Conservation (phyloP, 2,329 filamentous ascomycete genomes). For the Aureobasidium mangrovei region DNA sequence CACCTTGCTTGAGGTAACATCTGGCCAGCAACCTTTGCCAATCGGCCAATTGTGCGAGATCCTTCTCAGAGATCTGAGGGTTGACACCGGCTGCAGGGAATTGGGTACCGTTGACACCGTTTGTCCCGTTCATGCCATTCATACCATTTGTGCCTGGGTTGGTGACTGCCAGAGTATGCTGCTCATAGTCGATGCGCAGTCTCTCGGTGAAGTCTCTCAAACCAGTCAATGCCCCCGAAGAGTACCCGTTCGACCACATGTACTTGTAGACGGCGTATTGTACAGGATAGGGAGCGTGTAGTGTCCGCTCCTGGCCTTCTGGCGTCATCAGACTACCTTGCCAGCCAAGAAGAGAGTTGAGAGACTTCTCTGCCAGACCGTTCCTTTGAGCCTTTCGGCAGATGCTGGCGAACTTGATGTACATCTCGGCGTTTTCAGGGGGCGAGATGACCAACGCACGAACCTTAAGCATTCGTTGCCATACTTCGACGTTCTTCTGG, state of each 20-base stretch:
- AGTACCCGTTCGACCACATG: constrained; percentile 76
- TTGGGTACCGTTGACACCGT: constrained; percentile 33
- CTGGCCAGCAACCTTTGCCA: constrained; percentile 72
- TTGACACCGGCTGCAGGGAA: constrained; percentile 22
- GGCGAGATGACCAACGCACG: constrained; percentile 86
- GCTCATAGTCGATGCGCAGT: constrained; percentile 50
- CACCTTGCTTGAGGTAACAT: constrained; percentile 90
- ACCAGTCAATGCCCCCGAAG: constrained; percentile 52
- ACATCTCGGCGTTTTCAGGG: constrained; percentile 94
- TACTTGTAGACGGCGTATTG: constrained; percentile 97
- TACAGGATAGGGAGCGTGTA: constrained; percentile 62
- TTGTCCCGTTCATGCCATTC: constrained; percentile 33
- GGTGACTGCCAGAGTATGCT: constrained; percentile 28
- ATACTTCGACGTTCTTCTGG: constrained; percentile 94
- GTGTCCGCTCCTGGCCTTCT: constrained; percentile 43
- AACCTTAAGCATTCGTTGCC: constrained; percentile 96
- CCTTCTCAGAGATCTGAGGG: constrained; percentile 27
- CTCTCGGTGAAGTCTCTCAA: constrained; percentile 54
- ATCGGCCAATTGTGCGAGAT: constrained; percentile 43
- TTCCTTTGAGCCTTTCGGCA: constrained; percentile 94
- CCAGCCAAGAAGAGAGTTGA: constrained; percentile 74
- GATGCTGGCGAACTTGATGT: constrained; percentile 98
- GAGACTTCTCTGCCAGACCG: constrained; percentile 88
- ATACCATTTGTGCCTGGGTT: constrained; percentile 33
- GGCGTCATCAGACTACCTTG: constrained; percentile 44